Percentiles rank a stretch among this genome's conserved stretches.
Evolutionary conservation across 345 rosid species (phyloP).

Genomic region (Triadica sebifera): DNA sequence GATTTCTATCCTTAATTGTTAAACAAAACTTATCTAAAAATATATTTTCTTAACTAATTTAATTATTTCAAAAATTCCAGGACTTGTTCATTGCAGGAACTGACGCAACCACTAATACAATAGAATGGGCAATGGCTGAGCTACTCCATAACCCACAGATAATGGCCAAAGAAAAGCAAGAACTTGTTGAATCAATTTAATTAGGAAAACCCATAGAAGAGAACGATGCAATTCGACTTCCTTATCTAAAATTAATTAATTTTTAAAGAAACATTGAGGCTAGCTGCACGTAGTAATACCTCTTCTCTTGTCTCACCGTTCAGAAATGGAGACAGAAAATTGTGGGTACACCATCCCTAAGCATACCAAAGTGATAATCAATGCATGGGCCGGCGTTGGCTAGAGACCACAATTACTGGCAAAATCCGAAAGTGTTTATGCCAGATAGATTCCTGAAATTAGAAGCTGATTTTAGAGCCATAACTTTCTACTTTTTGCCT

Average conservation of each 20-base stretch:
- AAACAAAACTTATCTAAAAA: no score
- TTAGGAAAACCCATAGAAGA: not conserved
- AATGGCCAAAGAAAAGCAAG: not conserved
- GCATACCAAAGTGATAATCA: slow-evolving; percentile 8
- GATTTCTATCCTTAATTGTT: no score
- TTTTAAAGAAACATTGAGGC: not conserved
- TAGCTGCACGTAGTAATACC: not conserved
- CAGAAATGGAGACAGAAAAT: not conserved
- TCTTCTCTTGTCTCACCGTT: not conserved
- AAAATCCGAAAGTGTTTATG: not conserved
- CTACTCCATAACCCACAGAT: not conserved
- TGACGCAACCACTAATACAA: not conserved
- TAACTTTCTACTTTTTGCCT: not conserved
- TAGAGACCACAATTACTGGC: slow-evolving; percentile 1
- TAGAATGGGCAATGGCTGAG: slow-evolving; percentile 15
- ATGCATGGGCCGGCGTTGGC: slow-evolving; percentile 13
- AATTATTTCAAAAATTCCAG: not conserved
- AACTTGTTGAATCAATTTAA: not conserved
- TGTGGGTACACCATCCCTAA: slow-evolving; percentile 4
- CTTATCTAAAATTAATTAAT: not conserved
- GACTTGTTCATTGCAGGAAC: slow-evolving; percentile 12
- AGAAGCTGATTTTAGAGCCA: not conserved
- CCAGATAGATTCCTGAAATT: slow-evolving; percentile 8
- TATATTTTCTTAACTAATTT: no score
- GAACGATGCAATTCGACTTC: not conserved